Percentiles rank a stretch among this genome's conserved stretches.
phyloP scores from a whole-genome alignment of 257 asterid species.

The Rubia yunnanensis region DNA sequence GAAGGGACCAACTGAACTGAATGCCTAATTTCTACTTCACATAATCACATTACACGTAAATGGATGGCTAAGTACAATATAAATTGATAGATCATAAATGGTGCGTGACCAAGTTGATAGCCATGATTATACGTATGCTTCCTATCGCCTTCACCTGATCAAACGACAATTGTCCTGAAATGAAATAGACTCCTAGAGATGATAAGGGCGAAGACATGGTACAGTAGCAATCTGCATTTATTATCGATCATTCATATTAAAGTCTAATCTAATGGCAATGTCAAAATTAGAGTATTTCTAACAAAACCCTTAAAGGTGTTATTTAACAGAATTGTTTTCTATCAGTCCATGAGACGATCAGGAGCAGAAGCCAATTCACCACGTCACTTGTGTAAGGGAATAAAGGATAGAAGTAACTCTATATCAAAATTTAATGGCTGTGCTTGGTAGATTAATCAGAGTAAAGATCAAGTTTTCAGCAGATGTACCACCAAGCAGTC shows the following conservation, averaged over 20 bases:
- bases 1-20: not conserved
- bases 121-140: not conserved
- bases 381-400: not conserved
- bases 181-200: not conserved
- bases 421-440: not conserved
- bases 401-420: not conserved
- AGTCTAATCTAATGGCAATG: not conserved
- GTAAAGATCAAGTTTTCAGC: not conserved
- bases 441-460: not conserved
- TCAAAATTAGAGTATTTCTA: not conserved
- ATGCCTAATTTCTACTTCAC: not conserved
- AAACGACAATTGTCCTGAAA: not conserved
- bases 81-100: not conserved
- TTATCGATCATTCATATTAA: not conserved
- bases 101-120: not conserved
- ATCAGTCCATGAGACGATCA: not conserved
- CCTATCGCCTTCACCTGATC: not conserved
- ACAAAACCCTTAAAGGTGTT: not conserved
- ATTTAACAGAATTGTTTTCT: not conserved
- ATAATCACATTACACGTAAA: too few species aligned
- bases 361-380: not conserved
- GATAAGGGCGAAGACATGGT: not conserved
- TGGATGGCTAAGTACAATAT: not conserved
- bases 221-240: not conserved
- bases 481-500: constrained; percentile 4